Evolutionary conservation across 2,329 filamentous ascomycete species (phyloP).

Genomic region (Hawksworthiomyces lignivorus): DNA sequence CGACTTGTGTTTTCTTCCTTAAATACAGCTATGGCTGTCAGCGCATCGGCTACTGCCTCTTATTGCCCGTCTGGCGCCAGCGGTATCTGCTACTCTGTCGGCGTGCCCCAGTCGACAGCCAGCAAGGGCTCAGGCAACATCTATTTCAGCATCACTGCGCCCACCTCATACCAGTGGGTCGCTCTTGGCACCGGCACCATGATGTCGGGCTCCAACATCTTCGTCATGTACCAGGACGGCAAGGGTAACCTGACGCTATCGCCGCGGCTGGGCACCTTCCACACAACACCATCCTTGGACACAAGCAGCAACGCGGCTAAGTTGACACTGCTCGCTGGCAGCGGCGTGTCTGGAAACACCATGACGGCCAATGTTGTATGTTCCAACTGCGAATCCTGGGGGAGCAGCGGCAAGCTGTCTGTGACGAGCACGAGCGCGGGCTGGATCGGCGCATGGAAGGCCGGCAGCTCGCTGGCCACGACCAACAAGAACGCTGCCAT

Average conservation of each 20-base stretch:
- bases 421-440: constrained; percentile 30
- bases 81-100: constrained; percentile 48
- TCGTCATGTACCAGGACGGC: constrained; percentile 54
- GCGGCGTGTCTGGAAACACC: constrained; percentile 40
- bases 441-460: constrained; percentile 52
- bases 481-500: constrained; percentile 33
- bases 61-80: constrained; percentile 31
- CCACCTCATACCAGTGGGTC: constrained; percentile 47
- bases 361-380: constrained; percentile 56
- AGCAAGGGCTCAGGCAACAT: constrained; percentile 45
- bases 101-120: constrained; percentile 42
- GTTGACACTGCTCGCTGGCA: constrained; percentile 50
- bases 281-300: constrained; percentile 41
- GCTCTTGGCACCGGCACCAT: constrained; percentile 46
- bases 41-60: constrained; percentile 4
- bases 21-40: constrained; percentile 6
- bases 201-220: constrained; percentile 54
- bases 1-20: too few relatives aligned
- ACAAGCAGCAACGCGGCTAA: constrained; percentile 29
- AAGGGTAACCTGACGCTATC: constrained; percentile 54
- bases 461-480: constrained; percentile 37
- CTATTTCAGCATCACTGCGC: constrained; percentile 53
- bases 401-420: constrained; percentile 31
- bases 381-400: constrained; percentile 43
- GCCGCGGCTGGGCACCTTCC: constrained; percentile 40